phyloP scores from a whole-genome alignment of 257 asterid genomes.

The Osmanthus fragrans region DNA sequence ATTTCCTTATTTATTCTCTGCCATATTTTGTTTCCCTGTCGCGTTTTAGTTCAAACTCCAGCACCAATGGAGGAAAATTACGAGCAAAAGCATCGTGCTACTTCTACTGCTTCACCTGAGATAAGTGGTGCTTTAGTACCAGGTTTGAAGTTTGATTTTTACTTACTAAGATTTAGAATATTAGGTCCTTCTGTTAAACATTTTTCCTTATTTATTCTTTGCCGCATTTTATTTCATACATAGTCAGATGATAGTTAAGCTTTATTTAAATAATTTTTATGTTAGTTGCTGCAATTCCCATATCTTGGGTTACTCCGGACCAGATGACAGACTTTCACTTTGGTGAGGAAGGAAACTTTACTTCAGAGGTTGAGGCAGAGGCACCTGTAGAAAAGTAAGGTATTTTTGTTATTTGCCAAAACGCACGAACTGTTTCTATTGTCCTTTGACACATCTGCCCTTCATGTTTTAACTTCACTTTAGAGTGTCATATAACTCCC shows the following conservation, averaged over 20 bases:
- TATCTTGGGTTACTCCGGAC: not conserved
- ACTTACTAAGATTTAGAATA: too few relatives aligned
- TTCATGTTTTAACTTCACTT: not conserved
- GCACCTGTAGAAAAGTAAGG: slow-evolving; percentile 22
- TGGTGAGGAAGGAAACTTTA: not conserved
- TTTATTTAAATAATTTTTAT: not conserved
- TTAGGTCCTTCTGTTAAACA: not conserved
- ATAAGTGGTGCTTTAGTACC: slow-evolving; percentile 14
- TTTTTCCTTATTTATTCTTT: not conserved
- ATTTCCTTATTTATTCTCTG: not conserved
- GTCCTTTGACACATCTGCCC: not conserved
- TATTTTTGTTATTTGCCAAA: not conserved
- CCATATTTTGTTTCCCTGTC: too few relatives aligned
- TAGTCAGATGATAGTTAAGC: not conserved
- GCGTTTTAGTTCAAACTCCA: slow-evolving; percentile 65
- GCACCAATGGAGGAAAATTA: slow-evolving; percentile 62
- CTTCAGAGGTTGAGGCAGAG: slow-evolving; percentile 2
- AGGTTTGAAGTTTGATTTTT: slow-evolving; percentile 5
- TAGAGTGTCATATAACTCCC: not conserved
- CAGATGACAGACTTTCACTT: not conserved
- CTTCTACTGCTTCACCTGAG: slow-evolving; percentile 19
- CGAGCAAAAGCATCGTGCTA: slow-evolving; percentile 44
- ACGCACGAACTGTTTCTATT: not conserved
- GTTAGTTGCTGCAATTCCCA: not conserved
- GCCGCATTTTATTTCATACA: not conserved